phyloP scores from a whole-genome alignment of 2,329 filamentous ascomycete genomes.

The Verticillium dahliae region DNA sequence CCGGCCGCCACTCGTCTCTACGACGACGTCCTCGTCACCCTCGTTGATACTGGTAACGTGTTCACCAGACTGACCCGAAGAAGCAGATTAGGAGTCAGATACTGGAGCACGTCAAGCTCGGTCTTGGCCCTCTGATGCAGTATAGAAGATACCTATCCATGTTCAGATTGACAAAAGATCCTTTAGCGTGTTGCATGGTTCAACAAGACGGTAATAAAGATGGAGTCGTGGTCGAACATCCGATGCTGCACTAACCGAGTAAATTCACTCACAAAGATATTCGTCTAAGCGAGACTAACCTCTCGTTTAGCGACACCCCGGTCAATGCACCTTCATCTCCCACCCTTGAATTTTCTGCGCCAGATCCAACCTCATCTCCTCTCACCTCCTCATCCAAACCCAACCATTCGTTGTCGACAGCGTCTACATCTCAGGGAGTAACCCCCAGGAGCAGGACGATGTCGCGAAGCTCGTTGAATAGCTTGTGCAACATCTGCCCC shows the following conservation, averaged over 20 bases:
- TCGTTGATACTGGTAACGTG: slow-evolving; percentile 24
- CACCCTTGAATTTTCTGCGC: background rate
- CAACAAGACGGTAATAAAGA: no score
- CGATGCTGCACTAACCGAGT: no score
- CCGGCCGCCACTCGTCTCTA: slow-evolving; percentile 22
- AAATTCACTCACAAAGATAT: background rate
- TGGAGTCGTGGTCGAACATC: no score
- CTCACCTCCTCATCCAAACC: background rate
- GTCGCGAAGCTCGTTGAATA: background rate
- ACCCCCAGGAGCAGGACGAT: background rate
- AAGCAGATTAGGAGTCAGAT: no score
- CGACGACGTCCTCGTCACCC: slow-evolving; percentile 14
- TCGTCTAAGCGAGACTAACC: background rate
- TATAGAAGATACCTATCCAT: no score
- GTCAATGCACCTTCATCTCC: background rate
- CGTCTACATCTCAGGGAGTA: no score
- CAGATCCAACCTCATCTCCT: background rate
- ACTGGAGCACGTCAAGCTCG: slow-evolving; percentile 7
- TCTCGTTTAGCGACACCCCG: background rate
- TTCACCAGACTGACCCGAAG: slow-evolving; percentile 22
- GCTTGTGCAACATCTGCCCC: background rate
- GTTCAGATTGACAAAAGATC: no score
- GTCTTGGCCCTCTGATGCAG: no score
- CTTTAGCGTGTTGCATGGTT: no score
- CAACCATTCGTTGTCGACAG: no score